A percentile compares a stretch with the other conserved stretches of the same genome.
phyloP scores from a whole-genome alignment of 192 early-diverging fungal species.

The Chytriomyces hyalinus region DNA sequence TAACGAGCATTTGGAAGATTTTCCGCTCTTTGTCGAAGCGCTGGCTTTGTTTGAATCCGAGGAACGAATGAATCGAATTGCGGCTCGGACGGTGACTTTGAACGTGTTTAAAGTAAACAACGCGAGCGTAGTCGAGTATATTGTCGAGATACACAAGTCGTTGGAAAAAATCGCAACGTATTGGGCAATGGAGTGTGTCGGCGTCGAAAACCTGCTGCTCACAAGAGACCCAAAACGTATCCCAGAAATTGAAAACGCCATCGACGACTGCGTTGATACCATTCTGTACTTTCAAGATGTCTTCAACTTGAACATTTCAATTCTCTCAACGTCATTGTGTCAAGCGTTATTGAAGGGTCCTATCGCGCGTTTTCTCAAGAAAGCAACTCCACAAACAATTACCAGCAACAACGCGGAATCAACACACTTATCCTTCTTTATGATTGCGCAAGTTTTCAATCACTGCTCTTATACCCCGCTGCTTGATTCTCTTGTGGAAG shows the following conservation, averaged over 20 bases:
- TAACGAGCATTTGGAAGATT: constrained; percentile 53
- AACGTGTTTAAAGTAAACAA: constrained; percentile 37
- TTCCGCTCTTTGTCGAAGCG: constrained; percentile 72
- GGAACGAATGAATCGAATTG: constrained; percentile 74
- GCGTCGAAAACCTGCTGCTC: background rate
- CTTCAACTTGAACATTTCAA: constrained; percentile 25
- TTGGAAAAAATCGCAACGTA: background rate
- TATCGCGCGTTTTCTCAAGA: background rate
- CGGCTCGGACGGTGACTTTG: constrained; percentile 42
- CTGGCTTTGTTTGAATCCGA: constrained; percentile 69
- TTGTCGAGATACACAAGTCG: constrained; percentile 3
- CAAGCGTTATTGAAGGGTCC: background rate
- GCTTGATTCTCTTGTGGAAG: background rate
- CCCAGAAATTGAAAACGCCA: constrained; percentile 1
- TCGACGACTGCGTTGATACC: constrained; percentile 32
- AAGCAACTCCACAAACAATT: background rate
- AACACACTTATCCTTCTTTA: background rate
- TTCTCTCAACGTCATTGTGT: background rate
- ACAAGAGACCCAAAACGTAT: background rate
- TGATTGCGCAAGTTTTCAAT: constrained; percentile 26
- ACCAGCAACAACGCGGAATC: no score
- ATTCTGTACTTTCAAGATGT: constrained; percentile 37
- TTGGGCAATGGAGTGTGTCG: background rate
- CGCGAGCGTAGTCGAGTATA: background rate
- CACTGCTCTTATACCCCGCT: constrained; percentile 10